These are phyloP conservation scores for Erythrobasidium hasegawianum DNA, from an alignment of 1,284 basidiomycete genomes.

Conservation along the genomic window DNA sequence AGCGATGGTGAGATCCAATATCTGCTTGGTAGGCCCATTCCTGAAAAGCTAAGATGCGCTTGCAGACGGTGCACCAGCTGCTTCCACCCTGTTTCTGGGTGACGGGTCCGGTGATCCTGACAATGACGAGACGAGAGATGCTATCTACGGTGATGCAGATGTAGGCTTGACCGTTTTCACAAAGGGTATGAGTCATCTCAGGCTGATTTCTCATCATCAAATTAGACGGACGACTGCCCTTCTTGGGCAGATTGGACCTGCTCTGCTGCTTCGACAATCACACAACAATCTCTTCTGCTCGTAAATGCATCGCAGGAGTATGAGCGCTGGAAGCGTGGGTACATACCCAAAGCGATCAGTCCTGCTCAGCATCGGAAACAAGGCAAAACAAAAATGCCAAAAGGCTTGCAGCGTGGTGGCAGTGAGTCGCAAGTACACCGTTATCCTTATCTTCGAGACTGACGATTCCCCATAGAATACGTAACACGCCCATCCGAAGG, in stretches of 20 bases:
- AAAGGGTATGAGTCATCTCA: background rate
- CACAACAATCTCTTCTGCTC: background rate
- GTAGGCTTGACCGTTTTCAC: background rate
- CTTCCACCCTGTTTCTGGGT: background rate
- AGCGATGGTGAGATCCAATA: background rate
- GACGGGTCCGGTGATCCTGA: slow-evolving; percentile 8
- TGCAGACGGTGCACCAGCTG: background rate
- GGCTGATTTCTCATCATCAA: background rate
- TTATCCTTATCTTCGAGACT: too few relatives aligned
- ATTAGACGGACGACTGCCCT: background rate
- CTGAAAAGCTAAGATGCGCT: background rate
- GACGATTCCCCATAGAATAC: too few relatives aligned
- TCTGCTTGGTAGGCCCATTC: background rate
- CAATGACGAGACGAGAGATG: background rate
- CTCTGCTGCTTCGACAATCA: background rate
- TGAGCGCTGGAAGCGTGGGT: background rate
- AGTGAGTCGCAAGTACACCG: too few relatives aligned
- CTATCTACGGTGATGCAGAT: background rate
- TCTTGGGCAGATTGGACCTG: slow-evolving; percentile 10
- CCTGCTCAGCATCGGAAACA: background rate
- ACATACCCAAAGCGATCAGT: background rate
- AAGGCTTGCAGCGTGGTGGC: background rate
- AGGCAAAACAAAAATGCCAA: background rate
- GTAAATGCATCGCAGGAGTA: background rate
- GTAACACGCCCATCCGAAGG: too few relatives aligned